These are phyloP conservation scores for Coemansia sp. DNA, from an alignment of 192 early-diverging fungal species.

Conservation along the genomic window DNA sequence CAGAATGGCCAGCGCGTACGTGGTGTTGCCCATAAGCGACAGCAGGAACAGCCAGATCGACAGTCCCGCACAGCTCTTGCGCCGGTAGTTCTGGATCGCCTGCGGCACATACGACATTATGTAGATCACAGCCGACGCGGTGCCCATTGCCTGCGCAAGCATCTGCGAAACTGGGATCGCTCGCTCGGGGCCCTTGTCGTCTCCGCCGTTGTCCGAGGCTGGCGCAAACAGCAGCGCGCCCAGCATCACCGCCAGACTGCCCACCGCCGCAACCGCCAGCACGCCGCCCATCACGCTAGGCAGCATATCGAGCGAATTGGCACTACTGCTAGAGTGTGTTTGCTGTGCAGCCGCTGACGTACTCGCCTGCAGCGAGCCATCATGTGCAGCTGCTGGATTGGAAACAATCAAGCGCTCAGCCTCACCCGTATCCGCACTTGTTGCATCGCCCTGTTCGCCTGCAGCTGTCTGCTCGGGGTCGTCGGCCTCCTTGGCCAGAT, in stretches of 20 bases:
- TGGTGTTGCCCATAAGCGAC: slow-evolving; percentile 74
- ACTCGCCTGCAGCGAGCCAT: not conserved
- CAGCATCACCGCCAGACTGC: slow-evolving; percentile 31
- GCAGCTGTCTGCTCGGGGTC: not conserved
- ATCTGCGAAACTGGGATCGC: slow-evolving; percentile 26
- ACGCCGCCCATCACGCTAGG: slow-evolving; percentile 17
- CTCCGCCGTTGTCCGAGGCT: not conserved
- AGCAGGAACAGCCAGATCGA: slow-evolving; percentile 80
- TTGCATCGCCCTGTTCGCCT: not conserved
- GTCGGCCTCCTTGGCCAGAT: slow-evolving; percentile 17
- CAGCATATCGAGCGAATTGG: slow-evolving; percentile 6
- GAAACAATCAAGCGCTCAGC: slow-evolving; percentile 1
- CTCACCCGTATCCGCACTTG: not conserved
- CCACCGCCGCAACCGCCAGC: slow-evolving; percentile 32
- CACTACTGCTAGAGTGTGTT: not conserved
- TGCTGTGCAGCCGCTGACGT: not conserved
- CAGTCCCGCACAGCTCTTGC: slow-evolving; percentile 77
- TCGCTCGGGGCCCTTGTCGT: slow-evolving; percentile 2
- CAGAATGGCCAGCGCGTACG: slow-evolving; percentile 70
- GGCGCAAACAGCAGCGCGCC: slow-evolving; percentile 18
- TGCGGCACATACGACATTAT: slow-evolving; percentile 75
- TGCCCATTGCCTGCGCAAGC: slow-evolving; percentile 49
- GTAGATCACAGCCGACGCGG: slow-evolving; percentile 40
- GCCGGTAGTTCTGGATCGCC: slow-evolving; percentile 73
- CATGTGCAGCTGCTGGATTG: not conserved